Conservation (phyloP, 2,329 filamentous ascomycete species). For the Penicillium fuscoglaucum region DNA sequence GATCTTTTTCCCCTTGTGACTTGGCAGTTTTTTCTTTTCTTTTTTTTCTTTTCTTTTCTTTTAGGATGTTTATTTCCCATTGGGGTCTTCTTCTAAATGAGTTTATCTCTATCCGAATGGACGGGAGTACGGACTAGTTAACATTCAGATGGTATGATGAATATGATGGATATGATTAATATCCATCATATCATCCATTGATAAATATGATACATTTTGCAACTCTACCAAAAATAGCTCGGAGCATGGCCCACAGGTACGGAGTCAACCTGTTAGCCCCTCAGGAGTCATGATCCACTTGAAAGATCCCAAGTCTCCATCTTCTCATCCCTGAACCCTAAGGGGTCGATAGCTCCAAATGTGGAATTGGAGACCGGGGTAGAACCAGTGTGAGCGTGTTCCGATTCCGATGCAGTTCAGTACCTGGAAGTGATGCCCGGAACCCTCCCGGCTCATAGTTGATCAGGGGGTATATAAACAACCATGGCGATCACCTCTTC, state of each 20-base stretch:
- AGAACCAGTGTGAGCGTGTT: conserved; percentile 10
- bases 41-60: neutral
- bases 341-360: conserved; percentile 24
- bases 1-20: conserved; percentile 3
- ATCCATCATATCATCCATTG: no score
- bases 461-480: conserved; percentile 41
- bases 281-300: conserved; percentile 19
- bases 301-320: conserved; percentile 17
- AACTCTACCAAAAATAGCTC: conserved; percentile 18
- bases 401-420: neutral
- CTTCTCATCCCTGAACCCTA: conserved; percentile 18
- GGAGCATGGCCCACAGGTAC: conserved; percentile 14
- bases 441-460: conserved; percentile 1
- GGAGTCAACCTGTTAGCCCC: conserved; percentile 8
- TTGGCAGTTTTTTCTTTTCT: neutral
- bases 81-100: neutral
- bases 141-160: neutral
- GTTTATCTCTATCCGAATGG: neutral
- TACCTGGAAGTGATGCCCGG: conserved; percentile 7
- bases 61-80: neutral
- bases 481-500: conserved; percentile 24
- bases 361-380: conserved; percentile 28
- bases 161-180: neutral
- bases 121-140: neutral
- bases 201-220: conserved; percentile 13